Evolutionary conservation across 768 basidiomycete genomes (phyloP).

Genomic region (Gloeopeniophorella convolvens): DNA sequence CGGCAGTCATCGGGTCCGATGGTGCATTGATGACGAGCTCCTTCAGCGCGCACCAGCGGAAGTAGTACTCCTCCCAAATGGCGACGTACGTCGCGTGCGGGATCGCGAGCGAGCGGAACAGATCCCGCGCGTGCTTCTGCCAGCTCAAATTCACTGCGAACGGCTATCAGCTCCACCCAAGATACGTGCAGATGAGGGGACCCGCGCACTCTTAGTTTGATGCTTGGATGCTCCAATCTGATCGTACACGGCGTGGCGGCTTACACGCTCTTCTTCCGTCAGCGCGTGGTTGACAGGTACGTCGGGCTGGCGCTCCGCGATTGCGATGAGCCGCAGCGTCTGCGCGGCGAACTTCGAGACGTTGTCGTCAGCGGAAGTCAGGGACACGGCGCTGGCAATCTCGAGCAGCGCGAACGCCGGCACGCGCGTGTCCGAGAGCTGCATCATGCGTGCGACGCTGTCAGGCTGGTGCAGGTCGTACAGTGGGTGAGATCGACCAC

Average conservation of each 20-base stretch:
- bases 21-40: constrained; percentile 45
- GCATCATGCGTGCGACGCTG: constrained; percentile 43
- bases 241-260: constrained; percentile 69
- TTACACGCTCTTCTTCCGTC: constrained; percentile 56
- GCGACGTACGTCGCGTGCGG: constrained; percentile 65
- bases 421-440: constrained; percentile 44
- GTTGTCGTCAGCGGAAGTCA: constrained; percentile 62
- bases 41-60: constrained; percentile 61
- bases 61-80: constrained; percentile 80
- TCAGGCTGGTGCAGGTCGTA: constrained; percentile 12
- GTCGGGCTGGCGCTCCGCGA: constrained; percentile 56
- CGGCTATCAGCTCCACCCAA: no score
- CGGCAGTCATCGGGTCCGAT: constrained; percentile 26
- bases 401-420: constrained; percentile 64
- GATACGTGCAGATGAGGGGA: no score
- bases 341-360: constrained; percentile 65
- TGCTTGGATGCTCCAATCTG: constrained; percentile 68
- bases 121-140: constrained; percentile 73
- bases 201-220: no score
- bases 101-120: constrained; percentile 56
- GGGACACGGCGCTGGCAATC: constrained; percentile 62
- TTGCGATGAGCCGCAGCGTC: constrained; percentile 60
- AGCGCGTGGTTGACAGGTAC: constrained; percentile 45
- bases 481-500: no score
- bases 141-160: no score